Evolutionary conservation across 345 rosid genomes (phyloP).

Genomic region (Laguncularia racemosa): DNA sequence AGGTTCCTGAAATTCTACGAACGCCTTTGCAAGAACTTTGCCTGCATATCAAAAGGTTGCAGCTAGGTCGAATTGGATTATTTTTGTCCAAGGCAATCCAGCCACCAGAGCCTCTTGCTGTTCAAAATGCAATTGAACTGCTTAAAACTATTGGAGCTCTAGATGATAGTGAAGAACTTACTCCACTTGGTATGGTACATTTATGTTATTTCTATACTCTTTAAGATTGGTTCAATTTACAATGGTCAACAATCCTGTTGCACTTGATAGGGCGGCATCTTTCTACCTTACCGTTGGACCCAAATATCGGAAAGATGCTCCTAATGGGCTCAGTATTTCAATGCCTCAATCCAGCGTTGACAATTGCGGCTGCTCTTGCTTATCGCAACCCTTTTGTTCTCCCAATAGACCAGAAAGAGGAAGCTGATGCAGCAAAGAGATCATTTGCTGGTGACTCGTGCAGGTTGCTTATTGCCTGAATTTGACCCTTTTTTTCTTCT

Average conservation of each 20-base stretch:
- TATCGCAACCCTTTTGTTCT: conserved; percentile 90
- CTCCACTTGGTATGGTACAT: conserved; percentile 71
- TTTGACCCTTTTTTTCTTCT: conserved; percentile 1
- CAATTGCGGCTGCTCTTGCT: conserved; percentile 92
- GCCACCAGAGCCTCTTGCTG: conserved; percentile 94
- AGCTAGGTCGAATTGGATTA: conserved; percentile 78
- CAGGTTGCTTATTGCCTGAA: conserved; percentile 39
- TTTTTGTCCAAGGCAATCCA: conserved; percentile 93
- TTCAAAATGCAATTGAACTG: conserved; percentile 91
- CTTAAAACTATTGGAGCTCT: conserved; percentile 91
- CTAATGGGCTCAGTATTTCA: conserved; percentile 88
- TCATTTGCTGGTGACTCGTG: conserved; percentile 91
- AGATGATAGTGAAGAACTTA: conserved; percentile 78
- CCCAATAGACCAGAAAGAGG: conserved; percentile 70
- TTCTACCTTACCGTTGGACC: conserved; percentile 76
- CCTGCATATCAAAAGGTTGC: conserved; percentile 84
- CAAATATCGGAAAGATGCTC: conserved; percentile 97
- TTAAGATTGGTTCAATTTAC: not conserved
- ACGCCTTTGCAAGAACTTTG: conserved; percentile 94
- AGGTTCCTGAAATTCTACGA: conserved; percentile 88
- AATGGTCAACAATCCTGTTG: conserved; percentile 11
- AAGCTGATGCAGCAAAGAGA: conserved; percentile 87
- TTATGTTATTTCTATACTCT: not conserved
- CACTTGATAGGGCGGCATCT: conserved; percentile 66
- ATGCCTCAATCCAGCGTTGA: conserved; percentile 88